Evolutionary conservation across 768 basidiomycete species (phyloP), one percentile per base, ranked within the genome.

Genomic region (Sarcodon aspratus): DNA sequence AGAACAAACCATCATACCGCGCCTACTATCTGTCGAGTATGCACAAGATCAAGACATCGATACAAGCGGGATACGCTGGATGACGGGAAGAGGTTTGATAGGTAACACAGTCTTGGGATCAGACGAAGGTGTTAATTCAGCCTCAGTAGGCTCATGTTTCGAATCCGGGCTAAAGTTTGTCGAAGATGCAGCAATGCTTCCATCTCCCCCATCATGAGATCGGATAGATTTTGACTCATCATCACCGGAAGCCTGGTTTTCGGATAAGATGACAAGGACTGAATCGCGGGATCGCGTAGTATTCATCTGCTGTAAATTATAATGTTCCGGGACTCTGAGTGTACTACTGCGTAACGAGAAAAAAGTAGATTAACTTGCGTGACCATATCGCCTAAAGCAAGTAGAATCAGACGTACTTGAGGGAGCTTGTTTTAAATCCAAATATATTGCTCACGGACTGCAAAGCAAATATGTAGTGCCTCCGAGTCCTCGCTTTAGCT

Each of bases 361-460:
- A 43, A 21, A 36, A 45, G 15, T 18, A 33, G 31, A 52, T 51
- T 10, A 50, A 36, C 44, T 52, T 50, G 46, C 48, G 52, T 12
- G 51, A 48, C 40, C 48, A 45, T 13, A 52, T 33, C 33, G 45
- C 51, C 6, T 49, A 47, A 15, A 55, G 33, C 31, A 47, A 47
- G 32, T 35, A 18, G 36, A 48, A 34, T 48, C n/a, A 48, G 38
- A 43, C 33, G 44, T 54, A 37, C n/a, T 33, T 8, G 43, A 35
- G 45, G 27, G n/a, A 8, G 33, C 35, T 32, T 12, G 18, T 33
- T 12, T 9, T 12, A 4, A 33, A 34, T 40, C 38, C 38, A 40
- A 4, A 21, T 5, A 4, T 21, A n/a, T 10, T 40, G n/a, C n/a
- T n/a, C 7, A 40, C 10, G n/a, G 21, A 15, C 38, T 21, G n/a